phyloP scores from a whole-genome alignment of 169 alveolate species.

The Plasmodium reichenowi region DNA sequence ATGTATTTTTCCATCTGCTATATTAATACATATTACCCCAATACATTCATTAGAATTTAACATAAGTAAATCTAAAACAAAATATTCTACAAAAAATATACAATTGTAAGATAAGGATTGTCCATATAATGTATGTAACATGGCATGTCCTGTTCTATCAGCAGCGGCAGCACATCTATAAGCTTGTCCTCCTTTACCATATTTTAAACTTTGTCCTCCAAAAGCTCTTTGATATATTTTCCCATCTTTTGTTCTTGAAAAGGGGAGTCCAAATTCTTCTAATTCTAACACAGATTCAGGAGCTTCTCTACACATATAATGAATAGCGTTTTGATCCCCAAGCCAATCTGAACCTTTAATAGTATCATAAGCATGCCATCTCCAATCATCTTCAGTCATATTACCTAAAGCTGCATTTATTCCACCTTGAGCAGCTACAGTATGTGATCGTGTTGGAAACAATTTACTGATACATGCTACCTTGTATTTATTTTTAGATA shows the following conservation, averaged over 20 bases:
- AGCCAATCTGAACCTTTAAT: conserved; percentile 99
- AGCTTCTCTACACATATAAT: conserved; percentile 97
- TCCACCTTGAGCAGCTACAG: conserved; percentile 99
- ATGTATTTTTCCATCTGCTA: conserved; percentile 97
- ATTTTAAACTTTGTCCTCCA: conserved; percentile 97
- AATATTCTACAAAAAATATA: conserved; percentile 97
- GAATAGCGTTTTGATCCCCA: conserved; percentile 99
- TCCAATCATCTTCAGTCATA: conserved; percentile 98
- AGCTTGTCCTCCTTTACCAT: conserved; percentile 99
- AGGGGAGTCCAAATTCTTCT: conserved; percentile 97
- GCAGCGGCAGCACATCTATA: conserved; percentile 99
- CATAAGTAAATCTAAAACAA: conserved; percentile 96
- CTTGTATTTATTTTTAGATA: conserved; percentile 88
- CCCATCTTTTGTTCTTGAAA: conserved; percentile 95
- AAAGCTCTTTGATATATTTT: conserved; percentile 97
- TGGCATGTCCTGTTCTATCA: conserved; percentile 99
- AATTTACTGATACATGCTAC: conserved; percentile 95
- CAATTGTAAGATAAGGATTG: conserved; percentile 93
- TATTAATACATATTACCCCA: conserved; percentile 95
- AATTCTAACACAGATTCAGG: conserved; percentile 96
- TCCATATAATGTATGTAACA: conserved; percentile 98
- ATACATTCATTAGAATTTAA: conserved; percentile 90
- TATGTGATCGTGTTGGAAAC: conserved; percentile 98
- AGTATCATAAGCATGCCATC: conserved; percentile 99
- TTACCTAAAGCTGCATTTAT: conserved; percentile 95